Conservation (phyloP, 805 yeast species). For the Ogataea neopini region DNA sequence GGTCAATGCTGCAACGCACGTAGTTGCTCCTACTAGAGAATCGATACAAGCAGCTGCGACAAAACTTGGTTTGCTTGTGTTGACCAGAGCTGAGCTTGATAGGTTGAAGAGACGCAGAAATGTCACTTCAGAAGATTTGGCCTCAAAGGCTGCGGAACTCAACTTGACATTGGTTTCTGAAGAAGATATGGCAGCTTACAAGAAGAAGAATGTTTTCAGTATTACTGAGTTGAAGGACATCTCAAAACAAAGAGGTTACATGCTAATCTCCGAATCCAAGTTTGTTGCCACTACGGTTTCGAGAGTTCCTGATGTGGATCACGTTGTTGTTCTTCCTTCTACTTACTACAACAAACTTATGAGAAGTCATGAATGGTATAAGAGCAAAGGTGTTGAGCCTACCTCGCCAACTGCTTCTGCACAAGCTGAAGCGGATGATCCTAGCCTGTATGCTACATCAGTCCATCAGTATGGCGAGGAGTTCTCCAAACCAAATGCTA, state of each 20-base stretch:
- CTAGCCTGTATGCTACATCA: slow-evolving; percentile 16
- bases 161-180: slow-evolving; percentile 39
- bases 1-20: not conserved
- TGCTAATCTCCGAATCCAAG: slow-evolving; percentile 59
- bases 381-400: slow-evolving; percentile 20
- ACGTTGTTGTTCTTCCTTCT: slow-evolving; percentile 64
- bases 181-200: slow-evolving; percentile 24
- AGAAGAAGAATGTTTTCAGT: slow-evolving; percentile 14
- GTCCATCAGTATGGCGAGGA: slow-evolving; percentile 30
- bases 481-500: slow-evolving; percentile 6
- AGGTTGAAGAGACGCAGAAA: slow-evolving; percentile 29
- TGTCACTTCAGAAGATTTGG: slow-evolving; percentile 36
- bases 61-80: slow-evolving; percentile 36
- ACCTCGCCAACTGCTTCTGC: slow-evolving; percentile 9
- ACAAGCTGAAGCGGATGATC: slow-evolving; percentile 17
- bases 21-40: slow-evolving; percentile 5
- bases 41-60: slow-evolving; percentile 22
- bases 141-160: slow-evolving; percentile 41
- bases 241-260: slow-evolving; percentile 48
- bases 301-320: slow-evolving; percentile 51
- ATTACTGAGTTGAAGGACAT: slow-evolving; percentile 34
- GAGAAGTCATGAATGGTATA: slow-evolving; percentile 41
- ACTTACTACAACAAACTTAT: slow-evolving; percentile 62
- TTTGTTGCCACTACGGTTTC: slow-evolving; percentile 65
- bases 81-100: slow-evolving; percentile 36